Conservation (phyloP, 495 filamentous ascomycete genomes). For the Penicillium goetzii region DNA sequence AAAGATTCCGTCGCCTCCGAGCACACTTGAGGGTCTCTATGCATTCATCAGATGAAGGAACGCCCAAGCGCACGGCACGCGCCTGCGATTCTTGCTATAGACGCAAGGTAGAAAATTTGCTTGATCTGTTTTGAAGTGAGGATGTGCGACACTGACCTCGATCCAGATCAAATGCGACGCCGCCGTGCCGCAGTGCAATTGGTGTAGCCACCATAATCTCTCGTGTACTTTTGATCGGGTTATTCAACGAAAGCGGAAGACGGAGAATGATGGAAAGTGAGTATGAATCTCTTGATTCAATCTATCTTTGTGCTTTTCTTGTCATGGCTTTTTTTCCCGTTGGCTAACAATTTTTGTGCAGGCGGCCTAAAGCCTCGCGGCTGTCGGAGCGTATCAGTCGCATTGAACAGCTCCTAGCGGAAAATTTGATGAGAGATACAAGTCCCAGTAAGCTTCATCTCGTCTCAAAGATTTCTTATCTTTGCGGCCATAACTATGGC, state of each 20-base stretch:
- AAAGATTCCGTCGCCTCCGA: conserved; percentile 13
- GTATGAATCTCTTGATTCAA: neutral
- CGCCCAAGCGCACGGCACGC: conserved; percentile 39
- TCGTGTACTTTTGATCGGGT: conserved; percentile 52
- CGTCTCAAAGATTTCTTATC: neutral
- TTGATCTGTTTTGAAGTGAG: neutral
- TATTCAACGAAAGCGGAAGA: conserved; percentile 41
- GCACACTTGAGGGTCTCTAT: conserved; percentile 15
- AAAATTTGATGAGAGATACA: conserved; percentile 33
- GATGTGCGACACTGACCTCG: neutral
- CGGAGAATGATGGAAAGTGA: conserved; percentile 28
- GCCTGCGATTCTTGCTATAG: conserved; percentile 57
- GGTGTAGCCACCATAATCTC: conserved; percentile 56
- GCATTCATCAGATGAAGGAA: conserved; percentile 18
- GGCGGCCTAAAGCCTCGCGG: conserved; percentile 32
- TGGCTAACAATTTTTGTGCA: conserved; percentile 16
- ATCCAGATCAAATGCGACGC: conserved; percentile 57
- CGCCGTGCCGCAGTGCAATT: conserved; percentile 50
- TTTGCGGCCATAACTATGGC: neutral
- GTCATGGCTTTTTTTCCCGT: neutral
- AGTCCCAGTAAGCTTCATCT: conserved; percentile 24
- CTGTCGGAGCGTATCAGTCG: conserved; percentile 46
- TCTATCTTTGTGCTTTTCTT: neutral
- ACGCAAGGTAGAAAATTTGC: conserved; percentile 42
- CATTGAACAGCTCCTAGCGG: conserved; percentile 44